Percentiles rank a stretch among this genome's conserved stretches.
Conservation (phyloP, 148 eudicot genomes). For the Hydrangea macrophylla region DNA sequence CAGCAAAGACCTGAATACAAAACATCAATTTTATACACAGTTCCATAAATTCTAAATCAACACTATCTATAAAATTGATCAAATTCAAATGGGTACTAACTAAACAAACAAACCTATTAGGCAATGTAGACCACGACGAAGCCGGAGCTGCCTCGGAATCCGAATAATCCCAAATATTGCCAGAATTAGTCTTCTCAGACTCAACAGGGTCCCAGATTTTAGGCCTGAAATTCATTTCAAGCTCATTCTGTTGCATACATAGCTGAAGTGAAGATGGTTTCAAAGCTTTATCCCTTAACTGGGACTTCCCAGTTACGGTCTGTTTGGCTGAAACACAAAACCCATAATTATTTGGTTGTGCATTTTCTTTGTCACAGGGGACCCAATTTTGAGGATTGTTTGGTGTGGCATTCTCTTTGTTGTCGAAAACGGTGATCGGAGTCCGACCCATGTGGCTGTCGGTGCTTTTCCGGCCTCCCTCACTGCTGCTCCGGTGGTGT, state of each 20-base stretch:
- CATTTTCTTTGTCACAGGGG: slow-evolving; percentile 50
- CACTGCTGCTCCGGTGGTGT: slow-evolving; percentile 42
- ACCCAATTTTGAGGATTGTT: background rate
- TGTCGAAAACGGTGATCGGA: slow-evolving; percentile 2
- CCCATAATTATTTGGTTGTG: slow-evolving; percentile 21
- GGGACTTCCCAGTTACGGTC: slow-evolving; percentile 28
- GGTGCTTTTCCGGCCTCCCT: slow-evolving; percentile 14
- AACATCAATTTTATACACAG: slow-evolving; percentile 1
- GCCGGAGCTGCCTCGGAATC: slow-evolving; percentile 98
- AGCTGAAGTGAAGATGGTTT: slow-evolving; percentile 79
- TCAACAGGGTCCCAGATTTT: slow-evolving; percentile 47
- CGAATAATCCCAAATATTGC: slow-evolving; percentile 75
- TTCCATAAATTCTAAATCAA: background rate
- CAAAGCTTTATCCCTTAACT: slow-evolving; percentile 39
- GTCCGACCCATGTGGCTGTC: slow-evolving; percentile 22
- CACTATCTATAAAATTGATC: background rate
- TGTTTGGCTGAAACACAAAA: slow-evolving; percentile 10
- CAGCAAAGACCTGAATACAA: slow-evolving; percentile 63
- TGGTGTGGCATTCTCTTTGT: slow-evolving; percentile 57
- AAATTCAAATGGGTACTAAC: slow-evolving; percentile 3
- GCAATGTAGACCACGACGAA: slow-evolving; percentile 90
- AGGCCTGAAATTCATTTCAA: slow-evolving; percentile 47
- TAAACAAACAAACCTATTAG: slow-evolving; percentile 55
- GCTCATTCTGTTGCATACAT: slow-evolving; percentile 71
- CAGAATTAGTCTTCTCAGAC: slow-evolving; percentile 46